Percentiles rank a stretch among this genome's conserved stretches.
These are phyloP conservation scores for Leccinum incarnatum DNA, from an alignment of 768 basidiomycete genomes.

Conservation along the genomic window DNA sequence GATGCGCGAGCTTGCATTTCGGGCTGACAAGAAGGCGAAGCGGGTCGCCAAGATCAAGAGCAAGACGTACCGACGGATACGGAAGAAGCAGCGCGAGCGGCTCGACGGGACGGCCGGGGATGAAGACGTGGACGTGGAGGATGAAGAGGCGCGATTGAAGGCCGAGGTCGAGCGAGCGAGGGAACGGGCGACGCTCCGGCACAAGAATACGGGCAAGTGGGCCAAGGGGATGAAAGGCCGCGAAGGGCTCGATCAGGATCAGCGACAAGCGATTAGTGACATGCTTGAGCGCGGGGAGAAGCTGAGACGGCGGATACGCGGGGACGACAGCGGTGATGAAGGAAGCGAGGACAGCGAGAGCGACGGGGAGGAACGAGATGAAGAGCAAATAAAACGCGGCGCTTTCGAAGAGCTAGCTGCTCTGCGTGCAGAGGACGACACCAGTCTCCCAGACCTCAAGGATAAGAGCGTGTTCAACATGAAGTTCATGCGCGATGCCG, in stretches of 20 bases:
- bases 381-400: constrained; percentile 51
- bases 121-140: constrained; percentile 30
- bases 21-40: constrained; percentile 87
- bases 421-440: constrained; percentile 42
- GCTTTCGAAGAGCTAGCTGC: constrained; percentile 77
- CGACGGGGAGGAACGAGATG: constrained; percentile 36
- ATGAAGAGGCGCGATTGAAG: constrained; percentile 55
- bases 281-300: constrained; percentile 84
- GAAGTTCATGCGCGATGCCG: constrained; percentile 98
- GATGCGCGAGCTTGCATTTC: constrained; percentile 92
- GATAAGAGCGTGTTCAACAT: constrained; percentile 83
- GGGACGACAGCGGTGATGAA: constrained; percentile 57
- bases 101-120: constrained; percentile 44
- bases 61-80: constrained; percentile 85
- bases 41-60: constrained; percentile 94
- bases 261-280: constrained; percentile 70
- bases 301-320: constrained; percentile 72
- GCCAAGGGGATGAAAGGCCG: constrained; percentile 69
- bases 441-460: constrained; percentile 24
- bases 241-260: constrained; percentile 64
- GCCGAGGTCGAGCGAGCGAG: constrained; percentile 76
- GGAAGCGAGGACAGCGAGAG: constrained; percentile 46
- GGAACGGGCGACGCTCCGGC: constrained; percentile 86
- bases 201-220: constrained; percentile 89
- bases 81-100: constrained; percentile 73